phyloP scores from a whole-genome alignment of 2,329 filamentous ascomycete species.

The Fragosphaeria purpurea region DNA sequence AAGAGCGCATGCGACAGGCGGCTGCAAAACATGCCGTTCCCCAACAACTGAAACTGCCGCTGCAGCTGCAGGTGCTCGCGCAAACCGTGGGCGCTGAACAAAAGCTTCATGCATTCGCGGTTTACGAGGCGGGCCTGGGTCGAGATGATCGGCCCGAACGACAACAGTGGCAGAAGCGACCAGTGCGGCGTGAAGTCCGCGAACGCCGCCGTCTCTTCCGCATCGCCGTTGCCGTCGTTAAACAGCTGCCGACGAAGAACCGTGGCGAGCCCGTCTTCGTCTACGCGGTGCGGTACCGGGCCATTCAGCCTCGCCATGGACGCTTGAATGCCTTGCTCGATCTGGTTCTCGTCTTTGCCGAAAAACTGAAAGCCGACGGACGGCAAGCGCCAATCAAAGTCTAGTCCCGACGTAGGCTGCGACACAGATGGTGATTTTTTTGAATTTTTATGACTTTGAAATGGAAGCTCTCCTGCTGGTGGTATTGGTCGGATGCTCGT shows the following conservation, averaged over 20 bases:
- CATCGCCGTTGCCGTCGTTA: slow-evolving; percentile 8
- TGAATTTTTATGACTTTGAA: no score
- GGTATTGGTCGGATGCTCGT: no score
- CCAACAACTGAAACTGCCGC: slow-evolving; percentile 70
- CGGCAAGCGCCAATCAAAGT: slow-evolving; percentile 3
- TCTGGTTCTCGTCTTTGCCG: slow-evolving; percentile 34
- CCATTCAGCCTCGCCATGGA: slow-evolving; percentile 40
- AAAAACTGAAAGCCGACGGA: slow-evolving; percentile 34
- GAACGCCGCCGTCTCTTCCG: background rate
- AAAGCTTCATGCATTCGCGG: slow-evolving; percentile 59
- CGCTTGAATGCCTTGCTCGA: slow-evolving; percentile 37
- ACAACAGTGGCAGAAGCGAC: slow-evolving; percentile 57
- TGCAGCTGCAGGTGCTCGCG: slow-evolving; percentile 65
- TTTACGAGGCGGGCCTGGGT: slow-evolving; percentile 71
- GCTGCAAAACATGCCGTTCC: slow-evolving; percentile 74
- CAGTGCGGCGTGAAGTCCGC: slow-evolving; percentile 39
- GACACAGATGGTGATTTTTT: no score
- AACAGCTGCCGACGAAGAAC: slow-evolving; percentile 33
- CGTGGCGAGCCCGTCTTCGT: slow-evolving; percentile 26
- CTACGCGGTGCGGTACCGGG: slow-evolving; percentile 15
- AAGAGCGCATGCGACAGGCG: slow-evolving; percentile 77
- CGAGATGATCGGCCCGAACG: slow-evolving; percentile 62
- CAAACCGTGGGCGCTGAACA: slow-evolving; percentile 67
- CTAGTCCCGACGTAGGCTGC: no score
- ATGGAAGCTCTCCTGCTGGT: no score